These are phyloP conservation scores for Nakazawaea populi DNA, from an alignment of 805 yeast genomes.

Conservation along the genomic window DNA sequence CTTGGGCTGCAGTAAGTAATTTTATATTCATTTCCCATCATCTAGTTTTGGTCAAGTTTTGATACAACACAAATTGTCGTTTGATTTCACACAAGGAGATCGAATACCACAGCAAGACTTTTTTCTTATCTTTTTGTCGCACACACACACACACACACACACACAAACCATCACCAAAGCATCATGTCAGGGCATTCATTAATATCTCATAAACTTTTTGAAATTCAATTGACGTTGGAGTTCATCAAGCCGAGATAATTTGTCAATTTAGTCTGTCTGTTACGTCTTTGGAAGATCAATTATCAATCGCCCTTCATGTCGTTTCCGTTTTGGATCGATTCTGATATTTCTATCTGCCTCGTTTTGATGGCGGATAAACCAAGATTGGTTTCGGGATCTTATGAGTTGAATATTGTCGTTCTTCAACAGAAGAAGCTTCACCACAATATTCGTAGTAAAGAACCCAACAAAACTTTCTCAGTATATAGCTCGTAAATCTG, in stretches of 20 bases:
- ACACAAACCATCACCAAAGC: slow-evolving; percentile 53
- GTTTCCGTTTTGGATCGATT: slow-evolving; percentile 42
- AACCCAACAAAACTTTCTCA: slow-evolving; percentile 52
- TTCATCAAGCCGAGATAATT: slow-evolving; percentile 12
- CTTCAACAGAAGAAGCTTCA: slow-evolving; percentile 18
- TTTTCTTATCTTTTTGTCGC: slow-evolving; percentile 11
- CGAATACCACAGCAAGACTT: not conserved
- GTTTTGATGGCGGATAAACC: slow-evolving; percentile 37
- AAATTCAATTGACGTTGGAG: no score
- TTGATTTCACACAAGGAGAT: not conserved
- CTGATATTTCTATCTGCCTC: slow-evolving; percentile 30
- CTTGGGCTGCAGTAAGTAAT: slow-evolving; percentile 97
- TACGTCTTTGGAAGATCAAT: slow-evolving; percentile 93
- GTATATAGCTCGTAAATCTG: slow-evolving; percentile 7
- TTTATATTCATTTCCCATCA: slow-evolving; percentile 4
- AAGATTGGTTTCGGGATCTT: slow-evolving; percentile 46
- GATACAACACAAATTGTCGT: not conserved
- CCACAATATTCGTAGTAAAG: slow-evolving; percentile 79
- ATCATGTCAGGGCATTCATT: slow-evolving; percentile 72
- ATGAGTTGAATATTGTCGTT: slow-evolving; percentile 70
- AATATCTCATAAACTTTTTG: not conserved
- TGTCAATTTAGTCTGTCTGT: slow-evolving; percentile 72
- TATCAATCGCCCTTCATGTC: slow-evolving; percentile 45
- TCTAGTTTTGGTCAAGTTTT: not conserved
- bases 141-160: not conserved